Evolutionary conservation across 176 grass and related monocot genomes (phyloP).

Genomic region (Cenchrus fungigraminus): DNA sequence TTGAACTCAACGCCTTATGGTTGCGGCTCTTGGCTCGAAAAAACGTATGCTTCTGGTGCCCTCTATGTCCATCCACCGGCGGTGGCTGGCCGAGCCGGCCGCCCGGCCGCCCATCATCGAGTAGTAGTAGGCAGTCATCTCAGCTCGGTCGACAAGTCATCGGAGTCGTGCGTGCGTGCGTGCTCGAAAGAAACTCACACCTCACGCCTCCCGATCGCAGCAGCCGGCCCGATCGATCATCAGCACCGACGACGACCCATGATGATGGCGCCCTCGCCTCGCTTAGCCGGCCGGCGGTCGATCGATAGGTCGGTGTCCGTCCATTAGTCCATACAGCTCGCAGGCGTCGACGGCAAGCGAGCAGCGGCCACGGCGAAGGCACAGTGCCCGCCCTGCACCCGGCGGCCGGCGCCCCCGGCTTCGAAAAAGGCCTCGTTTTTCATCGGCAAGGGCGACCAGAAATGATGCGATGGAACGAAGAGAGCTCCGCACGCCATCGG

Average conservation of each 20-base stretch:
- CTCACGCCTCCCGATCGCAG: neutral
- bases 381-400: neutral
- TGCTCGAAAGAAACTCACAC: conserved; percentile 19
- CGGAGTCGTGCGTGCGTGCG: conserved; percentile 12
- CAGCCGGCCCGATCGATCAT: neutral
- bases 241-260: neutral
- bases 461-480: neutral
- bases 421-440: neutral
- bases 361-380: conserved; percentile 17
- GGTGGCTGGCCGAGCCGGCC: neutral
- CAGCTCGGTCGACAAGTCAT: neutral
- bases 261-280: conserved; percentile 14
- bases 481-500: neutral
- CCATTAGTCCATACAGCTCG: neutral
- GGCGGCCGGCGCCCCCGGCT: neutral
- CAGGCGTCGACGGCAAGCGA: conserved; percentile 41
- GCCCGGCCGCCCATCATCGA: neutral
- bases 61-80: neutral
- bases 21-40: neutral
- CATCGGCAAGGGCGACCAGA: neutral
- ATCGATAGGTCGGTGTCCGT: neutral
- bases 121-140: conserved; percentile 14
- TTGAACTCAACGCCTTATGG: neutral
- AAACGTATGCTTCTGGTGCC: conserved; percentile 27
- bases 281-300: neutral